Evolutionary conservation across 805 yeast species (phyloP).

Genomic region (Yamadazyma nakazawae): DNA sequence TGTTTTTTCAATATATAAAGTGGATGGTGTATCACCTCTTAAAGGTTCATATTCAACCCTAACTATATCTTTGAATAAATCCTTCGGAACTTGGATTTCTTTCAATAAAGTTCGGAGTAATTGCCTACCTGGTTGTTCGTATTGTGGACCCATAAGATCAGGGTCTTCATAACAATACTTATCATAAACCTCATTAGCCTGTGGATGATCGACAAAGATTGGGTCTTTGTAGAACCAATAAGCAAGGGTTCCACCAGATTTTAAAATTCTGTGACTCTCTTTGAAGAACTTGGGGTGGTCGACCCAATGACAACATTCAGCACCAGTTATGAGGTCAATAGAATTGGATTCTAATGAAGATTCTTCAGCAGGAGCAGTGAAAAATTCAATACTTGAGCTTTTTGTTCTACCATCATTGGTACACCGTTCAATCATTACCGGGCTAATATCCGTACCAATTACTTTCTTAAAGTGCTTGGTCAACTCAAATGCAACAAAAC

Average conservation of each 20-base stretch:
- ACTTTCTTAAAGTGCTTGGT: slow-evolving; percentile 31
- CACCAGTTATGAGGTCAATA: slow-evolving; percentile 69
- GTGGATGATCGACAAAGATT: slow-evolving; percentile 40
- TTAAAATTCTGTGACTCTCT: slow-evolving; percentile 48
- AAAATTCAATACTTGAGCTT: slow-evolving; percentile 25
- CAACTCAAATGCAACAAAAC: slow-evolving; percentile 39
- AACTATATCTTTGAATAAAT: slow-evolving; percentile 37
- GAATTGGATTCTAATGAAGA: slow-evolving; percentile 13
- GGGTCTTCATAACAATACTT: slow-evolving; percentile 28
- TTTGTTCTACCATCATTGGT: slow-evolving; percentile 3
- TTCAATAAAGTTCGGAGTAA: slow-evolving; percentile 34
- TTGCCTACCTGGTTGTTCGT: slow-evolving; percentile 48
- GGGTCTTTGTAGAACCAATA: slow-evolving; percentile 83
- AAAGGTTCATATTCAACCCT: slow-evolving; percentile 28
- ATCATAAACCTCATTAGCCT: slow-evolving; percentile 51
- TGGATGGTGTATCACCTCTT: slow-evolving; percentile 8
- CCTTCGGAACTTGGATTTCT: slow-evolving; percentile 34
- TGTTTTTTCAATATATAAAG: slow-evolving; percentile 20
- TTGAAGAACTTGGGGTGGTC: slow-evolving; percentile 51
- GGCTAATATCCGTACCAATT: slow-evolving; percentile 47
- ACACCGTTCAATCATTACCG: slow-evolving; percentile 41
- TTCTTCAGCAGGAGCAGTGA: slow-evolving; percentile 32
- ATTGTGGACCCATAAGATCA: slow-evolving; percentile 45
- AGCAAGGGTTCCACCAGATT: slow-evolving; percentile 64
- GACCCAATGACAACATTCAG: slow-evolving; percentile 88